These are phyloP conservation scores for Metarhizium robertsii DNA, from an alignment of 2,329 filamentous ascomycete species.

Conservation along the genomic window DNA sequence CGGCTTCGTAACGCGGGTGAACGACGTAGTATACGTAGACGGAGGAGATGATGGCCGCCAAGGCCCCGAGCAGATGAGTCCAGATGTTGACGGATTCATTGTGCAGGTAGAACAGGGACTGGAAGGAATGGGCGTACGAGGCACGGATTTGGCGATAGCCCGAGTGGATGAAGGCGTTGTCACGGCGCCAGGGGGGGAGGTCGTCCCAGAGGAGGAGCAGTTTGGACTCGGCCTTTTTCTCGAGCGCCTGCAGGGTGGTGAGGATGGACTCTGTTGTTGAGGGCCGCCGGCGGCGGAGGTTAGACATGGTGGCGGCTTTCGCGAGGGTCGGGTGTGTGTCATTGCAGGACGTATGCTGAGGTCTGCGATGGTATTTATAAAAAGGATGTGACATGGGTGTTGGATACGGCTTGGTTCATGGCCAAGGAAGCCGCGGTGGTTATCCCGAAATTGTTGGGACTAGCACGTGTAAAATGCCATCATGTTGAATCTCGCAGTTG, in stretches of 20 bases:
- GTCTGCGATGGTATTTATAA: neutral
- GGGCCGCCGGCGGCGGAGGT: conserved; percentile 18
- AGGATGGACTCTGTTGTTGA: conserved; percentile 16
- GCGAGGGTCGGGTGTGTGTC: neutral
- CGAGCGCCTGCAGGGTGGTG: conserved; percentile 21
- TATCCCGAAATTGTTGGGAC: conserved; percentile 7
- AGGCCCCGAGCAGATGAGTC: conserved; percentile 55
- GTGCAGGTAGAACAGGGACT: conserved; percentile 44
- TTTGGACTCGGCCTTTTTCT: conserved; percentile 29
- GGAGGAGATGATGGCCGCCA: conserved; percentile 44
- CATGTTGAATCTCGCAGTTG: neutral
- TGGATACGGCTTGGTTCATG: neutral
- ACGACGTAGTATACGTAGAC: conserved; percentile 47
- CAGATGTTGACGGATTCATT: conserved; percentile 57
- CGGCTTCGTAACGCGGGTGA: conserved; percentile 55
- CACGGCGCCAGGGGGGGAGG: conserved; percentile 48
- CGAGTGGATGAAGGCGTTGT: conserved; percentile 45
- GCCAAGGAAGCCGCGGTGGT: neutral
- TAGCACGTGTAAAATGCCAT: neutral
- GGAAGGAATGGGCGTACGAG: conserved; percentile 36
- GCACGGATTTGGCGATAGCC: conserved; percentile 44
- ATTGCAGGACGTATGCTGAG: neutral
- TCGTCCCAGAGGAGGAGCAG: conserved; percentile 48
- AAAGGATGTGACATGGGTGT: neutral
- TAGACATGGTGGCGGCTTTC: neutral